Base-by-base conservation (phyloP, 2,329 filamentous ascomycete genomes). In the Blastomyces gilchristii region DNA sequence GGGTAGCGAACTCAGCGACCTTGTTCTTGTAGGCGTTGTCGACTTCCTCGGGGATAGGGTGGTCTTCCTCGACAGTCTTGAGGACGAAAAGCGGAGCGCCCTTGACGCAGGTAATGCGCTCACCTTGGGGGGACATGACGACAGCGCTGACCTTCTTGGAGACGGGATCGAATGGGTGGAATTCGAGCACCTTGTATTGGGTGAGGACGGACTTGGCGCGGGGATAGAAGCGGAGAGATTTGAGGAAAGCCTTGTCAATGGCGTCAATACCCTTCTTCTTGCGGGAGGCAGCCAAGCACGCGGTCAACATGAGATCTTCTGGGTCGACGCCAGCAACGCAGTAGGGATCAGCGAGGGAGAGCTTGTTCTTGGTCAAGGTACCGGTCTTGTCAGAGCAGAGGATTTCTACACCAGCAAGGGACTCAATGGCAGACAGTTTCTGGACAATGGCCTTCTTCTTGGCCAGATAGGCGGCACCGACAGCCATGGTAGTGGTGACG, bases 181-280 rank as follows among this genome's bases (percentile, higher is more conserved):
- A 96, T 54, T 92, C 85, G 69, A 93, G 78, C 65, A 92, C 88
- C 78, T 87, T 88, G 84, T 93, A 95, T 80, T 90, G 90, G 79
- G 85, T 85, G 62, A 96, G 84, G 62, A 89, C 87, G 66, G 80
- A 77, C 83, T 94, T 95, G 78, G 90, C 90, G 67, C 85, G 85
- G 66, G 91, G 91, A 76, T 95, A 96, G 80, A 82, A 87, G 74
- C 85, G 85, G 67, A 96, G 85, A 28, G 88, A 84, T 81, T 94
- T 95, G 69, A 96, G 83, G 82, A 96, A 96, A 74, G 90, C 91
- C 83, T 93, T 94, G 83, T 96, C 91, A 70, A 96, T 96, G 69
- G 91, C 89, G 74, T 96, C 91, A 67, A 96, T 92, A 81, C 90
- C 91, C 83, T 95, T 95, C 84, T 92, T 93, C 85, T 94, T 96